Conservation (phyloP, 2,329 filamentous ascomycete genomes). For the Fonsecaea pedrosoi region DNA sequence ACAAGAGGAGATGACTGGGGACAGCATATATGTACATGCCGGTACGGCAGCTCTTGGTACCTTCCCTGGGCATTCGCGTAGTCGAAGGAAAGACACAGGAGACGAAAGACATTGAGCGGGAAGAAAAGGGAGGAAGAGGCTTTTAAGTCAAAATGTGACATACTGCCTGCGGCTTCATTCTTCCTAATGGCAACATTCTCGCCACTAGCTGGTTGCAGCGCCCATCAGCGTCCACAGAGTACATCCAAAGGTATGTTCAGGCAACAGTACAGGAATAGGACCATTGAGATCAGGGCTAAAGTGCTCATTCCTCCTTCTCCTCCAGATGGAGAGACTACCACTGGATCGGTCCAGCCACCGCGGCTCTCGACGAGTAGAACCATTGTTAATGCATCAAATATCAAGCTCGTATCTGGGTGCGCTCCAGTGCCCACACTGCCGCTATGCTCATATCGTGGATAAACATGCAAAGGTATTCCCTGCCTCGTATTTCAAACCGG, state of each 20-base stretch:
- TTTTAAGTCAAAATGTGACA: conserved; percentile 6
- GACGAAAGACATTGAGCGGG: background rate
- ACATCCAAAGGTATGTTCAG: background rate
- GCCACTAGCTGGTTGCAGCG: conserved; percentile 12
- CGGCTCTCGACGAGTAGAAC: conserved; percentile 15
- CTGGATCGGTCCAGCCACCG: conserved; percentile 8
- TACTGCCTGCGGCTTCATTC: background rate
- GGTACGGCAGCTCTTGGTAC: background rate
- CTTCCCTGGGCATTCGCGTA: no score
- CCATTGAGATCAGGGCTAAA: background rate
- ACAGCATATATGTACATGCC: background rate
- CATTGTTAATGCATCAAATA: conserved; percentile 10
- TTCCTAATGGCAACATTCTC: background rate
- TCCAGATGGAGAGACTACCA: background rate
- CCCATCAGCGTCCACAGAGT: background rate
- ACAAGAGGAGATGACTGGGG: background rate
- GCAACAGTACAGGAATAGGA: conserved; percentile 7
- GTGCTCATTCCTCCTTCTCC: conserved; percentile 7
- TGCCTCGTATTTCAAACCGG: conserved; percentile 20
- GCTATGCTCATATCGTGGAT: conserved; percentile 32
- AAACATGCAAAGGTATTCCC: conserved; percentile 32
- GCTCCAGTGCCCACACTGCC: conserved; percentile 22
- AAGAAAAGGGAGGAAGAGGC: background rate
- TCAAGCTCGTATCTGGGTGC: conserved; percentile 25
- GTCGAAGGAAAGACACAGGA: background rate